Evolutionary conservation across 768 basidiomycete genomes (phyloP), one percentile per base, ranked within the genome.

Genomic region (Tricholoma hemisulphureum): DNA sequence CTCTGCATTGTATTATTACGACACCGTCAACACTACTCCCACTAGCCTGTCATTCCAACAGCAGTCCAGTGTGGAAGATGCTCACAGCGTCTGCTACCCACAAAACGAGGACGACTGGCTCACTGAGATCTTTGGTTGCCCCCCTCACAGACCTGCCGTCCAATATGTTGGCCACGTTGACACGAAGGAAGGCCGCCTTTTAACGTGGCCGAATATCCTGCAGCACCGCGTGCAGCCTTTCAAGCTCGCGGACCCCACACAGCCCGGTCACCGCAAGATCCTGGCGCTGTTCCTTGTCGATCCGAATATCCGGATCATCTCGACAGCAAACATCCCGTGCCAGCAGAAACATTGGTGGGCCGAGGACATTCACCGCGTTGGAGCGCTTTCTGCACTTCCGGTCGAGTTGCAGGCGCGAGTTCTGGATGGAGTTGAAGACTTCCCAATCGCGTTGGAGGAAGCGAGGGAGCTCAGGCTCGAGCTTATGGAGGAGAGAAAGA

Each of bases 401-500:
- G 41, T 57, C 21, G 74, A 71, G 63, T 58, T 72, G 48, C 59
- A 59, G 58, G 59, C 63, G 51, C 45, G 56, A 41, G 63, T 72
- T 14, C 60, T 62, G 51, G 58, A 60, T 28, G 56, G 62, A 4
- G 64, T 67, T 1, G 69, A 69, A 4, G 63, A 60, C 2, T 70
- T 69, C 56, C 69, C 70, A 2, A 68, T 73, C 13, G 59, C 61
- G 2, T 16, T 69, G 53, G 63, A 65, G 9, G 65, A 71, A 53
- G 73, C 73, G 6, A 70, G 69, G 60, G 43, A 63, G 21, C n/a
- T 70, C 23, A 58, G 73, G 57, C 45, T 66, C n/a, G 62, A 67
- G 57, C 43, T 75, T 55, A 72, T 74, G 70, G 59, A 64, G 28
- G 74, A 77, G 63, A 63, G 71, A 48, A 69, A 65, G 34, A 43